phyloP scores from a whole-genome alignment of 2,329 filamentous ascomycete genomes.

The Pleomassaria siparia region DNA sequence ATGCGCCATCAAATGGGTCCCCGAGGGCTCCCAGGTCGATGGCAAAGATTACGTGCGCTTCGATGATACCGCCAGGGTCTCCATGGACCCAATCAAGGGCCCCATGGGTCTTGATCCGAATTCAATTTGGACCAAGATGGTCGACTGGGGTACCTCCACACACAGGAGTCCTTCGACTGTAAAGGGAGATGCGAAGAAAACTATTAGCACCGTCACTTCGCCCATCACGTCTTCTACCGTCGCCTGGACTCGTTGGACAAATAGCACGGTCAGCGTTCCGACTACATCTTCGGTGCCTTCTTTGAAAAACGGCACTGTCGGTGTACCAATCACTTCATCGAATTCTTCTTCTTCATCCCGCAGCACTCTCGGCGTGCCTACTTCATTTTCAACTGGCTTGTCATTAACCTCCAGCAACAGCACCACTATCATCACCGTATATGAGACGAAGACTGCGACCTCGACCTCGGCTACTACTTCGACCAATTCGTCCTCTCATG shows the following conservation, averaged over 20 bases:
- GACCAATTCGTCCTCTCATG: neutral
- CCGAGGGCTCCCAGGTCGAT: conserved; percentile 7
- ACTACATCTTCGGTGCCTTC: neutral
- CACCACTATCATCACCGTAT: neutral
- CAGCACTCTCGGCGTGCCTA: neutral
- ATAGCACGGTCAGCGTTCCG: neutral
- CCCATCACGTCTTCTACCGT: neutral
- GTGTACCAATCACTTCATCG: neutral
- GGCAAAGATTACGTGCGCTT: conserved; percentile 9
- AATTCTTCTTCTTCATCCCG: neutral
- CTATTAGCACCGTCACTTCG: neutral
- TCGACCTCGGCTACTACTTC: neutral
- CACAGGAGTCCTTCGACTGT: neutral
- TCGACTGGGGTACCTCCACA: neutral
- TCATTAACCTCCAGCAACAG: neutral
- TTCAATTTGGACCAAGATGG: neutral
- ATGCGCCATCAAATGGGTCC: conserved; percentile 11
- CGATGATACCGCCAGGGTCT: neutral
- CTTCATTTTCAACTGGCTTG: neutral
- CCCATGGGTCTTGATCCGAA: neutral
- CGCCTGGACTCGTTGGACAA: neutral
- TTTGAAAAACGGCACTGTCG: neutral
- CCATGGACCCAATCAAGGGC: neutral
- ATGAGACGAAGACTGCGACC: neutral
- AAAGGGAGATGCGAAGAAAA: neutral